Conservation (phyloP, 768 basidiomycete species). For the Tulasnella sp. region DNA sequence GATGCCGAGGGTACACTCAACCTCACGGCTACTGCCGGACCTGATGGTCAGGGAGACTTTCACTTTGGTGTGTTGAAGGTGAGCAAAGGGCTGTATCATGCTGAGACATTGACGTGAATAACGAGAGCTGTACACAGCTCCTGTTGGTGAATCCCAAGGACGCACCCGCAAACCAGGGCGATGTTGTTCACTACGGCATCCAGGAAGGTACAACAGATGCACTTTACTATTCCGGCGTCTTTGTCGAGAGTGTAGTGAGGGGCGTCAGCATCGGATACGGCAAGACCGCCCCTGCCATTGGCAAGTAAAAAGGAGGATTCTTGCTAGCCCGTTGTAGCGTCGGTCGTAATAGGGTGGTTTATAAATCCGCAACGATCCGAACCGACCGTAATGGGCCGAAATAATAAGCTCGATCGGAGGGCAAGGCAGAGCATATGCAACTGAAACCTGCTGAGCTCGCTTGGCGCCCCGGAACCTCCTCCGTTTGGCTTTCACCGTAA, state of each 20-base stretch:
- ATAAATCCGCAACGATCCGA: too few species aligned
- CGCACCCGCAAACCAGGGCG: slow-evolving; percentile 34
- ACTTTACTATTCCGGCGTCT: slow-evolving; percentile 18
- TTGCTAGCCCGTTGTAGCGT: too few species aligned
- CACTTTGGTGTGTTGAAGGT: slow-evolving; percentile 52
- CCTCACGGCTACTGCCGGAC: slow-evolving; percentile 28
- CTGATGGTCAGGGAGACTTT: slow-evolving; percentile 45
- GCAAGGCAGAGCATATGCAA: too few species aligned
- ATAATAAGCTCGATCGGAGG: too few species aligned
- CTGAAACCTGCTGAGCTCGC: too few species aligned
- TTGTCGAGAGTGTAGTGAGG: slow-evolving; percentile 26
- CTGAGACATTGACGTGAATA: background rate
- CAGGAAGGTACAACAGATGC: slow-evolving; percentile 36
- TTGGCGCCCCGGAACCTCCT: too few species aligned
- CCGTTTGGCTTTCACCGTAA: too few species aligned
- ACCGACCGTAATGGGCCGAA: too few species aligned
- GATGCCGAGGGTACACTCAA: slow-evolving; percentile 32
- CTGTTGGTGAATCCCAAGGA: slow-evolving; percentile 40
- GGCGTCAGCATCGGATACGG: slow-evolving; percentile 27
- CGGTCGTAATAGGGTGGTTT: too few species aligned
- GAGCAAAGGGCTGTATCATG: background rate
- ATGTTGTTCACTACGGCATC: slow-evolving; percentile 47
- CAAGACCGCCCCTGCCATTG: background rate
- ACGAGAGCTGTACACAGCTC: slow-evolving; percentile 29
- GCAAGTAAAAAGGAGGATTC: too few species aligned